Evolutionary conservation across 768 basidiomycete genomes (phyloP), one percentile per base, ranked within the genome.

Genomic region (Hericium alpestre): DNA sequence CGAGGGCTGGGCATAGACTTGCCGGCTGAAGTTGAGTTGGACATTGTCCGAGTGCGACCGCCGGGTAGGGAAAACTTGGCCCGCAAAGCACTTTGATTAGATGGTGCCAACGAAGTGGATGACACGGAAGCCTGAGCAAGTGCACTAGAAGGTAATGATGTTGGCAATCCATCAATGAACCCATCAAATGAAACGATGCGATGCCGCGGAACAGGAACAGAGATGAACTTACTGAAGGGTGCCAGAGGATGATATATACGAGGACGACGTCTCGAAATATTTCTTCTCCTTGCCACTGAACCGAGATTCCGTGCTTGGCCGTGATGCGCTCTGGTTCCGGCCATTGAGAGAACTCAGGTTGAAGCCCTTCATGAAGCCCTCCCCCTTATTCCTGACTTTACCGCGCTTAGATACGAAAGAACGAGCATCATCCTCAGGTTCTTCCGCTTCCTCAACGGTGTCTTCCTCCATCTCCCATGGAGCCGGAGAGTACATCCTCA

Each of bases 401-500:
- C 60, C 64, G 51, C 51, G 65, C 60, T 65, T 55, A 40, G 67
- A 58, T 56, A 65, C 58, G 62, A 66, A 61, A 55, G 69, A 66
- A 67, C 68, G 64, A 56, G 66, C 58, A 49, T 65, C 67, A 22
- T 73, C 72, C 41, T 78, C 76, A 4, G 70, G 63, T 43, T 82
- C 81, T 25, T 75, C 74, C 37, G 75, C 80, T 64, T 76, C 78
- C 32, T 73, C 68, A 2, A 76, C 57, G 3, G 69, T 40, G 39
- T 73, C 76, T 13, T 76, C 80, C 51, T 81, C 85, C 39, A 77
- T 70, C 70, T 90, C 88, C 89, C 89, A 92, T 41, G 89, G 89
- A 16, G 89, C 85, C 23, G 79, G 84, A 59, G 86, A 87, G 69
- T 89, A 86, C 65, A 89, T 82, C 53, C 83, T 82, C 78, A 90